These are phyloP conservation scores for Magnolia changhungtana DNA, from an alignment of 164 flowering plant species.

Conservation along the genomic window DNA sequence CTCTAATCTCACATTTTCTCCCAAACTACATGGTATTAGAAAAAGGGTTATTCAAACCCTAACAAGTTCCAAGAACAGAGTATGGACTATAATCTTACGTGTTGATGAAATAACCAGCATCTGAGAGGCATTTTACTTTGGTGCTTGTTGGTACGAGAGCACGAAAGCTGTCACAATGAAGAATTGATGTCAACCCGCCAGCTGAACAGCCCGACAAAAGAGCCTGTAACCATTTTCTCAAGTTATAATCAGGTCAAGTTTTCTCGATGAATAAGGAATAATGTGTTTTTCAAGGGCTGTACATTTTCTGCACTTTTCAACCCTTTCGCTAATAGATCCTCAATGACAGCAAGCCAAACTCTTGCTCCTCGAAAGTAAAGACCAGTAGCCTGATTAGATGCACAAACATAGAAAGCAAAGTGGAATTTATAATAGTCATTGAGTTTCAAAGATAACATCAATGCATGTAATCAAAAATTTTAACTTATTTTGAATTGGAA, in stretches of 20 bases:
- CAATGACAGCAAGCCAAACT: conserved; percentile 58
- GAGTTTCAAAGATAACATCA: background rate
- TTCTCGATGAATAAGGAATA: background rate
- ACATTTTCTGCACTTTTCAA: conserved; percentile 76
- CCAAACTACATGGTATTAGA: too few relatives aligned
- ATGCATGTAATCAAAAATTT: too few relatives aligned
- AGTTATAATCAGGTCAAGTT: background rate
- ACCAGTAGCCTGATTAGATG: conserved; percentile 46
- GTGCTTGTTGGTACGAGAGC: conserved; percentile 53
- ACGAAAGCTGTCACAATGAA: conserved; percentile 81
- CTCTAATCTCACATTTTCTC: too few relatives aligned
- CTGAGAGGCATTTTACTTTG: conserved; percentile 88
- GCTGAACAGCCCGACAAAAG: conserved; percentile 96
- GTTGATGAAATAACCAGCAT: conserved; percentile 90
- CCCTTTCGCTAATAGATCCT: conserved; percentile 66
- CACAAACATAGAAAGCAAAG: background rate
- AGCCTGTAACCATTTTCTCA: conserved; percentile 42
- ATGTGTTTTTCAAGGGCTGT: conserved; percentile 11
- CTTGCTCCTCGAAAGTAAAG: conserved; percentile 82
- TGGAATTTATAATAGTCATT: background rate
- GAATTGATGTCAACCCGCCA: conserved; percentile 84
- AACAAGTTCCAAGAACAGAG: background rate
- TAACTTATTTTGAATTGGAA: background rate
- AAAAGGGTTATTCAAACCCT: too few relatives aligned
- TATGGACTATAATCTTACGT: conserved; percentile 44